Evolutionary conservation across 108 stramenopile species (phyloP), one percentile per base, ranked within the genome.

Genomic region (Nitzschia sp.): DNA sequence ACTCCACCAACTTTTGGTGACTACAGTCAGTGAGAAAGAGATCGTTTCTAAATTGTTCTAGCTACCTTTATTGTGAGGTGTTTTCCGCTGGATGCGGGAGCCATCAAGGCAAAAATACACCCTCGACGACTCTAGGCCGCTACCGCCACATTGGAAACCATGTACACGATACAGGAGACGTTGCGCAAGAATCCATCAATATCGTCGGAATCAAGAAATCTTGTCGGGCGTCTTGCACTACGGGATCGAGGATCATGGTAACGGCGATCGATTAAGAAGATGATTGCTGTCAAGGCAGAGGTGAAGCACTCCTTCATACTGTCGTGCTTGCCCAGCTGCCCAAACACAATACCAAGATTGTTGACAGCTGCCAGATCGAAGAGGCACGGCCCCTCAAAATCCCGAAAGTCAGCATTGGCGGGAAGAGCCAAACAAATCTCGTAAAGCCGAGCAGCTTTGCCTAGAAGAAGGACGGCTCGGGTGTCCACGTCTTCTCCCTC

Each of bases 151-250:
- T n/a, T n/a, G n/a, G n/a, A n/a, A n/a, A n/a, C n/a, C n/a, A n/a
- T n/a, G n/a, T n/a, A n/a, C n/a, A n/a, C n/a, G n/a, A n/a, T n/a
- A n/a, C n/a, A n/a, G n/a, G n/a, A n/a, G n/a, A n/a, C n/a, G n/a
- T n/a, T n/a, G 17, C 60, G n/a, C 6, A 61, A 61, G 38, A 61
- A 61, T 9, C 60, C 60, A 23, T 61, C 60, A 17, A 38, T 34
- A n/a, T 56, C 55, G 4, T 50, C 48, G 17, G 13, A 19, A 19
- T 4, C 4, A 13, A 41, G 38, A 13, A 41, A 41, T 6, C 19
- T 52, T 52, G n/a, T n/a, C n/a, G n/a, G n/a, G n/a, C n/a, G n/a
- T n/a, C n/a, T n/a, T n/a, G n/a, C n/a, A n/a, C n/a, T n/a, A n/a
- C n/a, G n/a, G n/a, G n/a, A n/a, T n/a, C n/a, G n/a, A 6, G 38